phyloP scores from a whole-genome alignment of 2,329 filamentous ascomycete genomes.

The Chaetomiaceae sp. region DNA sequence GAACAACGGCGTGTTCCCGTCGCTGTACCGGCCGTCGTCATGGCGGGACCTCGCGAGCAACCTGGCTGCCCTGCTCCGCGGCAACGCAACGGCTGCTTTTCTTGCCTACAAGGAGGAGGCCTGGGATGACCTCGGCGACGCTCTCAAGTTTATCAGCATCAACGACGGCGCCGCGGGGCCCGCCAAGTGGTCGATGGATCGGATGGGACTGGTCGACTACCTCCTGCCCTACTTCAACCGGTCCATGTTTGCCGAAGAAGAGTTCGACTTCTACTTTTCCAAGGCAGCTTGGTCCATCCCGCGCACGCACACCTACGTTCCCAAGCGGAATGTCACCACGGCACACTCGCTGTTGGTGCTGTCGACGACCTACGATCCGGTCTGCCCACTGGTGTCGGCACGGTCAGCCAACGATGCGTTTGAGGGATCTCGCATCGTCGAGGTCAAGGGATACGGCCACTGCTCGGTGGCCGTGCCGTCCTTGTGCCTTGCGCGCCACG shows the following conservation, averaged over 20 bases:
- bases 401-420: slow-evolving; percentile 34
- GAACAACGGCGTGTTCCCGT: slow-evolving; percentile 36
- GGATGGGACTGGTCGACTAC: slow-evolving; percentile 32
- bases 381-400: slow-evolving; percentile 45
- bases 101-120: slow-evolving; percentile 30
- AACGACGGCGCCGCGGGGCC: slow-evolving; percentile 33
- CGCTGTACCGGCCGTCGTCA: slow-evolving; percentile 36
- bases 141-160: slow-evolving; percentile 28
- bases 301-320: slow-evolving; percentile 30
- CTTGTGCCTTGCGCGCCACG: slow-evolving; percentile 33
- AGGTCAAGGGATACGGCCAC: slow-evolving; percentile 42
- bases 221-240: slow-evolving; percentile 33
- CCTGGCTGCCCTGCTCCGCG: slow-evolving; percentile 34
- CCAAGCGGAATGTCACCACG: slow-evolving; percentile 34
- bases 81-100: slow-evolving; percentile 38
- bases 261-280: slow-evolving; percentile 27
- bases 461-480: slow-evolving; percentile 38
- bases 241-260: slow-evolving; percentile 29
- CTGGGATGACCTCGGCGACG: slow-evolving; percentile 27
- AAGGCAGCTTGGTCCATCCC: slow-evolving; percentile 32
- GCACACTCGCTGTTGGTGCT: slow-evolving; percentile 51
- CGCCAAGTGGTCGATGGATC: slow-evolving; percentile 33
- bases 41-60: slow-evolving; percentile 36
- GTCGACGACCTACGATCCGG: slow-evolving; percentile 53
- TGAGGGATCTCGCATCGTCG: slow-evolving; percentile 36